Conservation (phyloP, 257 asterid genomes). For the Penstemon newberryi region DNA sequence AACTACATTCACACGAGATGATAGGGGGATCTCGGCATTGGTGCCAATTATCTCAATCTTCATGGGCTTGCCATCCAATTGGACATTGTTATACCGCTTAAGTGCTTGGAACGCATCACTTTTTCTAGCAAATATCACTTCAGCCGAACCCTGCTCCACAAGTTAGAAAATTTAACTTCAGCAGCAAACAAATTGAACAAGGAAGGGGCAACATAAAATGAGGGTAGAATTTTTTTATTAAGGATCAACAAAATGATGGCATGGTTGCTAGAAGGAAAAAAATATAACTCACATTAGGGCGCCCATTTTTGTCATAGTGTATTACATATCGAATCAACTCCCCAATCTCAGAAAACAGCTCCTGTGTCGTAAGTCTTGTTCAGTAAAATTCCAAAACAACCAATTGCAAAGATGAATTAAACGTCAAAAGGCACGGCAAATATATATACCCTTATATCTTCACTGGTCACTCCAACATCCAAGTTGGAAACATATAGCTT, state of each 20-base stretch:
- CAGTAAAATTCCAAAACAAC: conserved; percentile 43
- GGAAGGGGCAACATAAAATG: neutral
- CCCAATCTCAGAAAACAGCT: conserved; percentile 84
- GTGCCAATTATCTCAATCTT: conserved; percentile 72
- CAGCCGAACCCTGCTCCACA: conserved; percentile 73
- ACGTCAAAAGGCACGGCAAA: conserved; percentile 31
- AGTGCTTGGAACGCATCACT: conserved; percentile 89
- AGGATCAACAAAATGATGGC: neutral
- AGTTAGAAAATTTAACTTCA: neutral
- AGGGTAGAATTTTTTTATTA: neutral
- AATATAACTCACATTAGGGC: conserved; percentile 69
- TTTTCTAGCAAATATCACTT: conserved; percentile 70
- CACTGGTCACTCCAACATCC: conserved; percentile 75
- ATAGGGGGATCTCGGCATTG: conserved; percentile 50
- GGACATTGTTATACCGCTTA: conserved; percentile 74
- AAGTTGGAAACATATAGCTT: conserved; percentile 66
- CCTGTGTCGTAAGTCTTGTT: conserved; percentile 62
- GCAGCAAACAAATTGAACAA: neutral
- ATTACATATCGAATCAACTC: conserved; percentile 76
- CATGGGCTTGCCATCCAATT: conserved; percentile 88
- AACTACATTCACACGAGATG: conserved; percentile 72
- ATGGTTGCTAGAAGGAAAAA: neutral
- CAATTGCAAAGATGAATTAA: conserved; percentile 35
- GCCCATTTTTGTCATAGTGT: conserved; percentile 88
- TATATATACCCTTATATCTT: conserved; percentile 89